Percentiles rank a stretch among this genome's conserved stretches.
phyloP scores from a whole-genome alignment of 2,329 filamentous ascomycete genomes.

The Mariannaea sp. region DNA sequence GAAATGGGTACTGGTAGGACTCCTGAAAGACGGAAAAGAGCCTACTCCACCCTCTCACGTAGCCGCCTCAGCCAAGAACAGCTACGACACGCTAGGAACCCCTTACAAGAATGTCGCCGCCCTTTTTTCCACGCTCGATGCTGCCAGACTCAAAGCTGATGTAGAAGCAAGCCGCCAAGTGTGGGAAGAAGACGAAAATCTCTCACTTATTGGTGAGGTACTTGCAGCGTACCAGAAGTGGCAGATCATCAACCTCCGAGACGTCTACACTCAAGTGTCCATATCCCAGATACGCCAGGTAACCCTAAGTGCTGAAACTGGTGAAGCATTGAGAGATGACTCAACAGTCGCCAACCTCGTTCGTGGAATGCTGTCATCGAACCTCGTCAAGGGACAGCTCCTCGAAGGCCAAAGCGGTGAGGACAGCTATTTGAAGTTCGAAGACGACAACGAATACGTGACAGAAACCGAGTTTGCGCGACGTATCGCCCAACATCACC shows the following conservation, averaged over 20 bases:
- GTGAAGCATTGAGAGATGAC: constrained; percentile 47
- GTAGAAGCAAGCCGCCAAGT: constrained; percentile 59
- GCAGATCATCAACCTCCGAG: constrained; percentile 73
- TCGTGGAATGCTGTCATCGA: constrained; percentile 59
- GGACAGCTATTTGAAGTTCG: constrained; percentile 57
- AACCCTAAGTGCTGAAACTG: constrained; percentile 61
- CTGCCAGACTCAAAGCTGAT: constrained; percentile 66
- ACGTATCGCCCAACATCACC: constrained; percentile 50
- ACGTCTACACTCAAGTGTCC: constrained; percentile 68
- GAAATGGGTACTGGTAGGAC: constrained; percentile 80
- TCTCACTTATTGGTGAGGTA: constrained; percentile 71
- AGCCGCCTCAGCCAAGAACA: constrained; percentile 56
- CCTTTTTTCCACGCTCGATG: constrained; percentile 64
- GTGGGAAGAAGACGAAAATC: constrained; percentile 76
- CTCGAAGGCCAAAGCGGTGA: constrained; percentile 49
- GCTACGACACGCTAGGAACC: constrained; percentile 63
- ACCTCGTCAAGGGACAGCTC: constrained; percentile 59
- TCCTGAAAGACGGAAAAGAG: constrained; percentile 70
- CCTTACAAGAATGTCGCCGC: constrained; percentile 73
- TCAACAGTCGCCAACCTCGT: constrained; percentile 54
- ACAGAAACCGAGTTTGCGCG: constrained; percentile 57
- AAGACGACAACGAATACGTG: constrained; percentile 47
- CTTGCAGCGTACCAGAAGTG: constrained; percentile 73
- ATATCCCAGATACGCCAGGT: constrained; percentile 56
- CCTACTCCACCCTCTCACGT: constrained; percentile 61